phyloP scores from a whole-genome alignment of 2,329 filamentous ascomycete species.

The Cordyceps cicadae region DNA sequence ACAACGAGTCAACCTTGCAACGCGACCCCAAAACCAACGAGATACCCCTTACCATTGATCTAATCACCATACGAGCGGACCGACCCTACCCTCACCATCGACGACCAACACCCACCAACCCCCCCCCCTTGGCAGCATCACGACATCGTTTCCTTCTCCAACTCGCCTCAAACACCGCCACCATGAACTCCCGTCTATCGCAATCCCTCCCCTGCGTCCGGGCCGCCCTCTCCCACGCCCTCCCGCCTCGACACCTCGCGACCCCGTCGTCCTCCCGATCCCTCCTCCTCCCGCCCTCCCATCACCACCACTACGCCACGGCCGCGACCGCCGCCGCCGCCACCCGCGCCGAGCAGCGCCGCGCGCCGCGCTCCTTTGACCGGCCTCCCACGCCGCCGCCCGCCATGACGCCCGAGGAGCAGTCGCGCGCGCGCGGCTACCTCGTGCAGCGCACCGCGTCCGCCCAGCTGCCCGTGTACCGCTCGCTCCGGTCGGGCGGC shows the following conservation, averaged over 20 bases:
- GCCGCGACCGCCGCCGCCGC: conserved; percentile 5
- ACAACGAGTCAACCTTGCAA: background rate
- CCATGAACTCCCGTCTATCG: conserved; percentile 6
- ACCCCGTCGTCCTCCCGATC: background rate
- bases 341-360: background rate
- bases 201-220: conserved; percentile 12
- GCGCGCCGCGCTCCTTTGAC: conserved; percentile 14
- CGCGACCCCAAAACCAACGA: background rate
- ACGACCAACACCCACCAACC: background rate
- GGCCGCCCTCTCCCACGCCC: background rate
- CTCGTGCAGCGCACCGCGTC: conserved; percentile 63
- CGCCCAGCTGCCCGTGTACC: conserved; percentile 70
- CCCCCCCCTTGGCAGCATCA: background rate
- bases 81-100: no score
- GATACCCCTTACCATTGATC: background rate
- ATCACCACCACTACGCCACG: conserved; percentile 4
- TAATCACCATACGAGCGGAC: background rate
- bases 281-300: background rate
- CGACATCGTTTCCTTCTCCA: background rate
- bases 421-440: conserved; percentile 27
- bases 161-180: background rate
- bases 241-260: background rate
- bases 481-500: conserved; percentile 63
- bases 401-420: conserved; percentile 23
- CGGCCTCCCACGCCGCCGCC: conserved; percentile 23